Evolutionary conservation across 495 filamentous ascomycete genomes (phyloP).

Genomic region (Tuber melanosporum): DNA sequence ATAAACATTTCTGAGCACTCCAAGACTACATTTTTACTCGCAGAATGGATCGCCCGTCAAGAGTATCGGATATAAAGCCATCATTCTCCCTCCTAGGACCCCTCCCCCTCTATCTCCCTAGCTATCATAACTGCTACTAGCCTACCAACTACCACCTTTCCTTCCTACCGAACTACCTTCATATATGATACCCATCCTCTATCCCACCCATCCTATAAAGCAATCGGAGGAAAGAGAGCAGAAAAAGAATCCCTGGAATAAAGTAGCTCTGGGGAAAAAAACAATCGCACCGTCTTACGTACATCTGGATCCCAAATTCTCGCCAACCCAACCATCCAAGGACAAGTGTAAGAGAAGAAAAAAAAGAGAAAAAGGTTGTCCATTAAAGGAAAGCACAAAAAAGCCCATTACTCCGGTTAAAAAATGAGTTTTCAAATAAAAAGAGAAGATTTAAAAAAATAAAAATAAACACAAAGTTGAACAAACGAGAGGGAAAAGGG

Average conservation of each 20-base stretch:
- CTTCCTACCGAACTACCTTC: neutral
- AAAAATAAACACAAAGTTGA: neutral
- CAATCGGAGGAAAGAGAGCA: slow-evolving; percentile 5
- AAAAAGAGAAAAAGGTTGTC: neutral
- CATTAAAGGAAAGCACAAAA: neutral
- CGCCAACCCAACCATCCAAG: neutral
- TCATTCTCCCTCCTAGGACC: neutral
- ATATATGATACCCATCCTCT: neutral
- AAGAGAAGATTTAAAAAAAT: neutral
- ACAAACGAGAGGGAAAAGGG: neutral
- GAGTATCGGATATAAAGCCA: neutral
- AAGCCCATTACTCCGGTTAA: neutral
- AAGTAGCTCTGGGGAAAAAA: neutral
- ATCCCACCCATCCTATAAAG: neutral
- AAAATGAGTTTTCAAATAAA: neutral
- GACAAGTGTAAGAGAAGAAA: neutral
- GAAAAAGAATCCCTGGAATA: neutral
- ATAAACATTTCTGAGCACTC: neutral
- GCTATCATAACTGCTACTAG: neutral
- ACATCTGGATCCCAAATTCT: neutral
- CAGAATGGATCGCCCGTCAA: neutral
- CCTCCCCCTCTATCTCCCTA: neutral
- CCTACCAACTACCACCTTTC: neutral
- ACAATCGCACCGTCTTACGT: neutral
- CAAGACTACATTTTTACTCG: neutral